Evolutionary conservation across 2,329 filamentous ascomycete genomes (phyloP).

Genomic region (Penicillium sp.): DNA sequence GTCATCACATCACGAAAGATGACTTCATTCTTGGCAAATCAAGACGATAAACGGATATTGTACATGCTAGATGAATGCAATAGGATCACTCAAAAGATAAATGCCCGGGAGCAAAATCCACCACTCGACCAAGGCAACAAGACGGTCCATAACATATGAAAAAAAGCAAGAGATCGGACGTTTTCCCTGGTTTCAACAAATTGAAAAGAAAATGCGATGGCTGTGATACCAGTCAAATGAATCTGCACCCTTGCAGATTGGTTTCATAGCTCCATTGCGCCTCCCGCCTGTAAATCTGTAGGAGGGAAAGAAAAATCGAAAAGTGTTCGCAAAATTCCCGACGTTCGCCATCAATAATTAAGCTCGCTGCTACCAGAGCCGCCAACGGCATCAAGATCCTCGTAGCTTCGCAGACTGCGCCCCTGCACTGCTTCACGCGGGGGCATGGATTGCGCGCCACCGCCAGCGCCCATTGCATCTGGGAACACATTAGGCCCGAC

Average conservation of each 20-base stretch:
- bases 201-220: neutral
- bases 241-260: no score
- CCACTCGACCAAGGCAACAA: slow-evolving; percentile 1
- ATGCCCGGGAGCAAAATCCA: neutral
- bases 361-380: slow-evolving; percentile 72
- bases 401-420: slow-evolving; percentile 90
- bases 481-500: slow-evolving; percentile 42
- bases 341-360: slow-evolving; percentile 61
- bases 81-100: slow-evolving; percentile 1
- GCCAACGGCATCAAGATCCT: slow-evolving; percentile 84
- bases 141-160: neutral
- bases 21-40: slow-evolving; percentile 7
- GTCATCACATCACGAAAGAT: no score
- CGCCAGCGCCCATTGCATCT: slow-evolving; percentile 53
- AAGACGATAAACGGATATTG: slow-evolving; percentile 15
- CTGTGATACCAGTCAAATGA: no score
- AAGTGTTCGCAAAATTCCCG: slow-evolving; percentile 1
- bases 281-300: slow-evolving; percentile 7
- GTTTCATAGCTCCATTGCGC: slow-evolving; percentile 18
- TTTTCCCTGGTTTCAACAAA: neutral
- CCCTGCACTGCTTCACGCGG: slow-evolving; percentile 89
- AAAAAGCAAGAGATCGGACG: neutral
- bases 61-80: slow-evolving; percentile 13
- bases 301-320: neutral
- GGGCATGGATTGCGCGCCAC: slow-evolving; percentile 66